Base-by-base conservation (phyloP, 345 rosid genomes). In the Hypericum androsaemum region DNA sequence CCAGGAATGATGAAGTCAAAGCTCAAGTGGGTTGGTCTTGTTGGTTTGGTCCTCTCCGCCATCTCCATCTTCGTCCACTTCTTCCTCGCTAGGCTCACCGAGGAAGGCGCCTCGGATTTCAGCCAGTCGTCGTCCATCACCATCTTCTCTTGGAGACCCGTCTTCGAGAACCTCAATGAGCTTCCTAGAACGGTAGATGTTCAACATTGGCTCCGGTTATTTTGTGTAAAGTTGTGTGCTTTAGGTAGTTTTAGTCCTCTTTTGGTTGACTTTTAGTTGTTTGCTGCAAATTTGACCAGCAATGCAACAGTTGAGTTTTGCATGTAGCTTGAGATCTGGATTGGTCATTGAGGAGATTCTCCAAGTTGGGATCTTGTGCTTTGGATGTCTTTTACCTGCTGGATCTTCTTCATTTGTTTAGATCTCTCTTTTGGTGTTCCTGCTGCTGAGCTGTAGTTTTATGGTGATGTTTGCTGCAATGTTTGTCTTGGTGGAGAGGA, bases 141-240 rank as follows among this genome's bases (percentile, higher is more conserved):
- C 46, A 77, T 92, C 74, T 92, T 92, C 64, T 84, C 98, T 44
- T 92, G 98, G 98, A 73, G 94, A 68, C 98, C 98, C 56, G 66
- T 87, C 69, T 85, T 85, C 60, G 94, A 88, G 40, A 69, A 69
- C 64, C 51, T 77, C 32, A 22, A 22, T 36, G 81, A 77, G 62
- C 57, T 77, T 13, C 37, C 74, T 37, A 72, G 52, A 71, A 59
- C 71, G 58, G 95, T 89, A 78, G 11, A 54, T 22, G 32, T 13
- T 22, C 44, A 8, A 12, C 37, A 12, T 8, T 11, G 5, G 36
- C 8, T 6, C 28, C 22, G 12, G 54, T 14, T 38, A 56, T 53
- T 60, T 70, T 57, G 10, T 39, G 9, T 56, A 55, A 63, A 53
- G 15, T 48, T 55, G 39, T 14, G 17, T 37, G 36, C 5, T 32